Conservation (phyloP, 345 rosid species). For the Populus tremula region DNA sequence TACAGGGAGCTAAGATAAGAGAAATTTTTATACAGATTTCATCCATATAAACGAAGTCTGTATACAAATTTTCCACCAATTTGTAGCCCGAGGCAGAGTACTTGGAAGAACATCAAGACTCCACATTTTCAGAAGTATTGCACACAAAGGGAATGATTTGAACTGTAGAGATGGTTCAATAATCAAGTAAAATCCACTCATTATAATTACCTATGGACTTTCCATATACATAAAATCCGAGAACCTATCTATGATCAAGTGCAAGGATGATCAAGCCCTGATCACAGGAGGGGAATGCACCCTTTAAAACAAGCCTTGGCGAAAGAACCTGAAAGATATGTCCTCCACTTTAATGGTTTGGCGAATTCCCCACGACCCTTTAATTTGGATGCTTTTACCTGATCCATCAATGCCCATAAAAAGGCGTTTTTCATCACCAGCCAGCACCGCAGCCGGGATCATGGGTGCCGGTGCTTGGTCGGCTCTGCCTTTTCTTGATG, state of each 20-base stretch:
- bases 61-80: background rate
- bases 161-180: no score
- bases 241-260: background rate
- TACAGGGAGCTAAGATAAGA: background rate
- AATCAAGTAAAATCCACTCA: background rate
- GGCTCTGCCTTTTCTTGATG: conserved; percentile 44
- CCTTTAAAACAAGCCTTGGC: background rate
- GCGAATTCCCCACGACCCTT: background rate
- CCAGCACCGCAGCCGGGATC: conserved; percentile 13
- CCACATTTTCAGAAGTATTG: no score
- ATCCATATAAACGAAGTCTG: background rate
- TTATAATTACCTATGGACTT: background rate
- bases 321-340: background rate
- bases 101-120: background rate
- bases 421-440: background rate
- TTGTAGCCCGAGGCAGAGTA: background rate
- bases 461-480: conserved; percentile 27
- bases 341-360: background rate
- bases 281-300: background rate
- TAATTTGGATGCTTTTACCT: background rate
- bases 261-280: background rate
- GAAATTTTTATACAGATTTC: background rate
- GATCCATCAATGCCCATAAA: background rate
- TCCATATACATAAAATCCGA: background rate
- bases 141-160: no score